Evolutionary conservation across 176 grass and related monocot species (phyloP), one percentile per base, ranked within the genome.

Genomic region (Guadua angustifolia): DNA sequence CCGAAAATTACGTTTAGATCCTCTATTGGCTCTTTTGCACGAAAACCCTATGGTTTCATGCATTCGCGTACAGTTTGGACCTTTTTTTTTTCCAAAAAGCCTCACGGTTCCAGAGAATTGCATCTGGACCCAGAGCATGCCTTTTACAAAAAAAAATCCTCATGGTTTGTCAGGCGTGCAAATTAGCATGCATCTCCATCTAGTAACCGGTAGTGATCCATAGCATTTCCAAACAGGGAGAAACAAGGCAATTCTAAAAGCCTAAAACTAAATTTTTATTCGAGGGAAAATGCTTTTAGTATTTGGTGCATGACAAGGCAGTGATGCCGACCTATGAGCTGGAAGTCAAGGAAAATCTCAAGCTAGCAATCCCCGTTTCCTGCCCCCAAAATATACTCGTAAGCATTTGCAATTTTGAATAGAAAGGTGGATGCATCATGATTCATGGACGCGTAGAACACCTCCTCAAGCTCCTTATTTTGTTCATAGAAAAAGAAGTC

Each of bases 231-330:
- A 82, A 67, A 77, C 66, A 89, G 16, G 67, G 45, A 25, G 25
- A 86, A 86, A 78, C 25, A 6, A 32, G 67, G 44, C 71, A 55
- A 18, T 36, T 22, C 24, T 25, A 29, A 66, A 73, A 50, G 36
- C 25, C 18, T 25, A 29, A 66, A 73, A 50, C 36, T 25, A 56
- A 71, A 35, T 36, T 89, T 80, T 35, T 74, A 16, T 43, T 85
- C 9, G 5, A 56, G 24, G 60, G 22, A 17, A 82, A 78, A 76
- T 57, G 29, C 19, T 77, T 67, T 69, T 80, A 73, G 50, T 81
- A 84, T 89, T 90, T 81, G 81, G 69, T 76, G 81, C 73, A 62
- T 94, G 84, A 91, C 84, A 87, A 71, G 87, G 81, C 78, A 82
- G 35, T 71, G 80, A 85, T 84, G 78, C 72, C 81, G 82, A 94